Conservation (phyloP, 805 yeast species). For the Sugiyamaella mastotermitis region DNA sequence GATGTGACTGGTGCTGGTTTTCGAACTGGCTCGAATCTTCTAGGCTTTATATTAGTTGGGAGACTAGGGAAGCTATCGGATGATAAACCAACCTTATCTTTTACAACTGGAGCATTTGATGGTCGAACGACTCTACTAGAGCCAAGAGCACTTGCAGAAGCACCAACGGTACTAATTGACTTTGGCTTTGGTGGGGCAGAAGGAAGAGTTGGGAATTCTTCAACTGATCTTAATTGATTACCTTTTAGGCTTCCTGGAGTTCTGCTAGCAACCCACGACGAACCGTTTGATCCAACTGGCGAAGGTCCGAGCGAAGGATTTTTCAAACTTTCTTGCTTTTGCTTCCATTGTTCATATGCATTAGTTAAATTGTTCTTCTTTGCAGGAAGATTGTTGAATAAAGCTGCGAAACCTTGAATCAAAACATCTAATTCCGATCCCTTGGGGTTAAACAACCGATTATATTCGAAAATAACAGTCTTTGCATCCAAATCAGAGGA, state of each 20-base stretch:
- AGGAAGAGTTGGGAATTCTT: conserved; percentile 10
- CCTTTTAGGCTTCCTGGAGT: background rate
- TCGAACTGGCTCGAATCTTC: conserved; percentile 32
- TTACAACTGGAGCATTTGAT: conserved; percentile 1
- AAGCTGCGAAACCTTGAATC: conserved; percentile 26
- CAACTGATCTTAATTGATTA: conserved; percentile 3
- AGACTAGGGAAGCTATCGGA: conserved; percentile 44
- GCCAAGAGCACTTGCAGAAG: conserved; percentile 22
- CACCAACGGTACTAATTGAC: conserved; percentile 3
- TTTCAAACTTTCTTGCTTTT: too few relatives aligned
- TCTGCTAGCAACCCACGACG: background rate
- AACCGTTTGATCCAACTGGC: too few relatives aligned
- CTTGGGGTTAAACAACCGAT: conserved; percentile 40
- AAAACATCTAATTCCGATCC: conserved; percentile 50
- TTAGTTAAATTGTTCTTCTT: conserved; percentile 3
- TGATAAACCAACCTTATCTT: conserved; percentile 1
- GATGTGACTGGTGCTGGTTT: conserved; percentile 24
- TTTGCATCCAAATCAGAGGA: conserved; percentile 41
- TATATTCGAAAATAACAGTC: conserved; percentile 43
- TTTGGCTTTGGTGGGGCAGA: conserved; percentile 1
- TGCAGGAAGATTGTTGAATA: conserved; percentile 7
- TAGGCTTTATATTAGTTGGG: conserved; percentile 30
- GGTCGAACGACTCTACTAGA: conserved; percentile 18
- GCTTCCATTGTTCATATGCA: conserved; percentile 10
- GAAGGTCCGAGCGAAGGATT: too few relatives aligned